Base-by-base conservation (phyloP, 2,329 filamentous ascomycete species). In the Exophiala sp. region DNA sequence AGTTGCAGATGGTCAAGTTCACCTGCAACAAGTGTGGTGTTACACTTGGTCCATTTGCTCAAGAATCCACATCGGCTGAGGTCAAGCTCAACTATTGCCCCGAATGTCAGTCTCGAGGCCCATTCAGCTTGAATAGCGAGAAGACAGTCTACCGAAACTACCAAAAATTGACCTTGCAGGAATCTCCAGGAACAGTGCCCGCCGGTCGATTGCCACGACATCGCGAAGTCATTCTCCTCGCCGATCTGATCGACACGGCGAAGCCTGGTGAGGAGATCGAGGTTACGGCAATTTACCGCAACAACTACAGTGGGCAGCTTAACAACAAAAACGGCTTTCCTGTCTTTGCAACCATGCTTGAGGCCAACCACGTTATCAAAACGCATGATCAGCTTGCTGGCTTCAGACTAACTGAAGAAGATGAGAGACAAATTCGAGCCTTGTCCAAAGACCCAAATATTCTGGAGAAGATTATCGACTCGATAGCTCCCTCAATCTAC, bases 241-340 rank as follows among this genome's bases (percentile, higher is more conserved):
- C 94, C 84, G 94, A 99, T 74, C 79, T 99, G 50, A 99, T 99
- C 62, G 94, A 99, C 72, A 89, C 84, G 60, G 92, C 92, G 39
- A 99, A 99, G 75, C 94, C 94, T 24, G 94, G 94, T 52, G 94
- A 99, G 72, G 95, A 99, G 69, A 91, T 99, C 52, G 94, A 99
- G 68, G 86, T 99, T 8, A 97, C 91, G 6, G 94, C 94, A 60
- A 89, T 96, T 63, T 99, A 99, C 75, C 87, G 91, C 65, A 99
- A 99, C 78, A 97, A 95, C 75, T 99, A 96, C 67, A 92, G 97
- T 69, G 91, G 94, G 3, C 90, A 95, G 64, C 81, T 99, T 50
- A 99, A 99, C 75, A 97, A 96, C 76, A 92, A 94, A 67, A 99
- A 97, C 68, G 94, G 94, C 3, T 97, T 99, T 74, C 94, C 94